These are phyloP conservation scores for Cystobasidiaceae sp. DNA, from an alignment of 1,284 basidiomycete species.

Conservation along the genomic window DNA sequence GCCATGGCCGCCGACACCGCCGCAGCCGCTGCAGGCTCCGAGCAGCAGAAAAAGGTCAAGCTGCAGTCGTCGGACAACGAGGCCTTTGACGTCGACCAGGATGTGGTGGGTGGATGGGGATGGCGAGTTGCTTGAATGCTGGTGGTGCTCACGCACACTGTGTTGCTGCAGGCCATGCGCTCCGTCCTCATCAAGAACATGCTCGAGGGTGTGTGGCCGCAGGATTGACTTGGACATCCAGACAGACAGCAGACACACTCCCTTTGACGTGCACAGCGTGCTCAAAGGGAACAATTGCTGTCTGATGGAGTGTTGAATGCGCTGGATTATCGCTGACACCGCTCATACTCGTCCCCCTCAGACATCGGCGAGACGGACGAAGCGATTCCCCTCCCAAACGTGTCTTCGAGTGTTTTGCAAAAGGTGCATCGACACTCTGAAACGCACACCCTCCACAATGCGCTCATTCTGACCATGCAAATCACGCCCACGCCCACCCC, in stretches of 20 bases:
- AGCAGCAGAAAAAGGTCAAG: slow-evolving; percentile 32
- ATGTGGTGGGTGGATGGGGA: slow-evolving; percentile 56
- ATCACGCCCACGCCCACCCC: not conserved
- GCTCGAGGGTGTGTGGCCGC: slow-evolving; percentile 88
- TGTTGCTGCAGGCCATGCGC: slow-evolving; percentile 58
- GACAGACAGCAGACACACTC: too few species aligned
- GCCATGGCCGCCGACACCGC: slow-evolving; percentile 15
- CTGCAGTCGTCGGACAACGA: slow-evolving; percentile 73
- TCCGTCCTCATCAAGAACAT: slow-evolving; percentile 98
- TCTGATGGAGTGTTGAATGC: too few species aligned
- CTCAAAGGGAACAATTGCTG: too few species aligned
- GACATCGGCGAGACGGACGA: slow-evolving; percentile 85
- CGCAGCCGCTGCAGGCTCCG: slow-evolving; percentile 21
- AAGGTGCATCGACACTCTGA: slow-evolving; percentile 58
- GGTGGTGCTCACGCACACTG: not conserved
- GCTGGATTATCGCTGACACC: not conserved
- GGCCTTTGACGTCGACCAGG: slow-evolving; percentile 86
- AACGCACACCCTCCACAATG: not conserved
- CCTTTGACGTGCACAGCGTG: too few species aligned
- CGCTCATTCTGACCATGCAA: not conserved
- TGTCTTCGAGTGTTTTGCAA: slow-evolving; percentile 90
- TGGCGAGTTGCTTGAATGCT: not conserved
- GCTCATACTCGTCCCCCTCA: slow-evolving; percentile 46
- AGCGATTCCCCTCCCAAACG: slow-evolving; percentile 93
- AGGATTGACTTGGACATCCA: too few species aligned